Evolutionary conservation across 768 basidiomycete species (phyloP).

Genomic region (Mycena leptocephala): DNA sequence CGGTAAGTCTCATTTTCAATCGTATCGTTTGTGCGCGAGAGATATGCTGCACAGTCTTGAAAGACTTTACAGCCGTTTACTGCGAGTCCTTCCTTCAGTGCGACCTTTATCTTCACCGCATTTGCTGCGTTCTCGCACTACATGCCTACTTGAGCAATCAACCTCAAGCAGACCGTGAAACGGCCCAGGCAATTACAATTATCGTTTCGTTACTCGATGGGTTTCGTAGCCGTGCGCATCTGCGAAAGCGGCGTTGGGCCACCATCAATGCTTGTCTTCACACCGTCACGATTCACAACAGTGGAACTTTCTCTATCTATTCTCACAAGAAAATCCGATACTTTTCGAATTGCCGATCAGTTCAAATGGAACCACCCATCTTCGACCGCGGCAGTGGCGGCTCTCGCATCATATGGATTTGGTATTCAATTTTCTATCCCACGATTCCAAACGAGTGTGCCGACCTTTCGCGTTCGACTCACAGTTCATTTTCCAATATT

Average conservation of each 20-base stretch:
- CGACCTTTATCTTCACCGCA: background rate
- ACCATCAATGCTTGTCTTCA: background rate
- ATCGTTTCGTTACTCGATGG: background rate
- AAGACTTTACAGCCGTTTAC: background rate
- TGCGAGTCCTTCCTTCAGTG: background rate
- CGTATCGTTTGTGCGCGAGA: background rate
- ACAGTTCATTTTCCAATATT: background rate
- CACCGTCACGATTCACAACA: too few relatives aligned
- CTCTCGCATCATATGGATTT: background rate
- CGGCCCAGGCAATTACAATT: too few relatives aligned
- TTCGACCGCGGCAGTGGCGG: too few relatives aligned
- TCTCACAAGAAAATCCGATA: background rate
- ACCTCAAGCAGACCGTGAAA: too few relatives aligned
- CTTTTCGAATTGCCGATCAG: too few relatives aligned
- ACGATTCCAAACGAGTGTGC: background rate
- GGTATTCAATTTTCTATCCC: background rate
- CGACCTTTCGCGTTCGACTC: background rate
- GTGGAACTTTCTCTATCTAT: background rate
- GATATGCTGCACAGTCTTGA: background rate
- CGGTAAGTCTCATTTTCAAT: background rate
- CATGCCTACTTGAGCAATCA: too few relatives aligned
- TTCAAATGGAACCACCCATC: too few relatives aligned
- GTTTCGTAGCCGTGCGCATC: background rate
- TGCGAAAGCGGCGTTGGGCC: background rate
- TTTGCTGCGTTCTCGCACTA: too few relatives aligned